These are phyloP conservation scores for Skeletonema grethae DNA, from an alignment of 108 stramenopile genomes.

Conservation along the genomic window DNA sequence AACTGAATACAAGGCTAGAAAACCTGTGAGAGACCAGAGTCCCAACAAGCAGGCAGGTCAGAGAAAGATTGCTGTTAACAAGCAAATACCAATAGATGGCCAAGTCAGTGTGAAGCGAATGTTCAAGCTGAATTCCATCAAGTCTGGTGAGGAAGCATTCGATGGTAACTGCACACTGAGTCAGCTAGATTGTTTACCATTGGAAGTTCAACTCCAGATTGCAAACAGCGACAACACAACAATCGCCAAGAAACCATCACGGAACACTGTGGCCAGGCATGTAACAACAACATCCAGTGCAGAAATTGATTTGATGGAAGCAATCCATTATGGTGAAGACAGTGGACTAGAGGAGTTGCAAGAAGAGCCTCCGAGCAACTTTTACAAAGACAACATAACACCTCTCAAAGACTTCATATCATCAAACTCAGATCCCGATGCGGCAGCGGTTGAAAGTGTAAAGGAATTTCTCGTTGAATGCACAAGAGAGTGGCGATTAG, in stretches of 20 bases:
- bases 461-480: conserved; percentile 54
- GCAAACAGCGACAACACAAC: conserved; percentile 60
- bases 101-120: conserved; percentile 73
- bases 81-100: conserved; percentile 24
- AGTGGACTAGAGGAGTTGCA: neutral
- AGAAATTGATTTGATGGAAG: conserved; percentile 2
- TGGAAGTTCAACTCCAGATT: conserved; percentile 76
- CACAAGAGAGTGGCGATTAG: conserved; percentile 48
- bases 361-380: conserved; percentile 11
- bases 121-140: conserved; percentile 70
- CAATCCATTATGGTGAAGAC: conserved; percentile 11
- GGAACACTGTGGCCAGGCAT: neutral
- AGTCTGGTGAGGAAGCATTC: conserved; percentile 54
- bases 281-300: conserved; percentile 2
- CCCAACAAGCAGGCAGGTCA: neutral
- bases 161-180: conserved; percentile 47
- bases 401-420: conserved; percentile 64
- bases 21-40: neutral
- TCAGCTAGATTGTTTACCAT: conserved; percentile 62
- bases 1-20: conserved; percentile 13
- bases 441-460: conserved; percentile 38
- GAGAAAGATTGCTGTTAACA: conserved; percentile 13
- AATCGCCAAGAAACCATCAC: conserved; percentile 14
- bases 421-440: conserved; percentile 37
- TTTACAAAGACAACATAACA: conserved; percentile 58